Conservation (phyloP, 805 yeast genomes). For the Metschnikowia peoriensis region DNA sequence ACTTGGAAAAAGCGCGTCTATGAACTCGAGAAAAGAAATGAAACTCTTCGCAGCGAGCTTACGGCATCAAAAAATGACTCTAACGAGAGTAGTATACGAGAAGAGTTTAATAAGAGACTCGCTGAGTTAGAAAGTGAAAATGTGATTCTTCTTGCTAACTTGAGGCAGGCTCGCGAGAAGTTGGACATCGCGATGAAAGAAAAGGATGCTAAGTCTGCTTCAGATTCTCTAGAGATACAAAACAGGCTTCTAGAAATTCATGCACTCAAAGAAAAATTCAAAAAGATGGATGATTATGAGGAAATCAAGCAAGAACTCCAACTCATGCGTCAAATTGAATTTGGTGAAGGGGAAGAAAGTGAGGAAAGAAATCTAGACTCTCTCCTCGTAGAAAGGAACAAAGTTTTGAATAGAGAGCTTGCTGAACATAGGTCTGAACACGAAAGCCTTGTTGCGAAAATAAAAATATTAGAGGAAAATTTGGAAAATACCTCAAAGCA, state of each 20-base stretch:
- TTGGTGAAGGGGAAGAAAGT: slow-evolving; percentile 50
- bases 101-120: slow-evolving; percentile 44
- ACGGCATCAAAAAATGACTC: slow-evolving; percentile 51
- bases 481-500: slow-evolving; percentile 35
- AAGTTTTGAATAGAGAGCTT: slow-evolving; percentile 66
- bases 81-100: slow-evolving; percentile 38
- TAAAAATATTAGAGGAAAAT: slow-evolving; percentile 39
- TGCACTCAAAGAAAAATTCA: slow-evolving; percentile 48
- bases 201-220: slow-evolving; percentile 33
- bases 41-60: slow-evolving; percentile 65
- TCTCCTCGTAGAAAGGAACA: slow-evolving; percentile 67
- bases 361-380: slow-evolving; percentile 45
- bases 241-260: slow-evolving; percentile 52
- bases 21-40: slow-evolving; percentile 76
- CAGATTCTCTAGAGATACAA: slow-evolving; percentile 44
- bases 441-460: slow-evolving; percentile 42
- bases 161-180: slow-evolving; percentile 48
- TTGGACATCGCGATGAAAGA: slow-evolving; percentile 22
- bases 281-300: slow-evolving; percentile 66
- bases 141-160: slow-evolving; percentile 54
- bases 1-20: slow-evolving; percentile 61
- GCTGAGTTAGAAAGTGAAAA: slow-evolving; percentile 68
- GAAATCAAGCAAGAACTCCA: slow-evolving; percentile 75
- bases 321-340: slow-evolving; percentile 70
- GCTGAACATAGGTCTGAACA: slow-evolving; percentile 63